Conservation (phyloP, 371 early-diverging fungal species). For the Massospora cicadina region DNA sequence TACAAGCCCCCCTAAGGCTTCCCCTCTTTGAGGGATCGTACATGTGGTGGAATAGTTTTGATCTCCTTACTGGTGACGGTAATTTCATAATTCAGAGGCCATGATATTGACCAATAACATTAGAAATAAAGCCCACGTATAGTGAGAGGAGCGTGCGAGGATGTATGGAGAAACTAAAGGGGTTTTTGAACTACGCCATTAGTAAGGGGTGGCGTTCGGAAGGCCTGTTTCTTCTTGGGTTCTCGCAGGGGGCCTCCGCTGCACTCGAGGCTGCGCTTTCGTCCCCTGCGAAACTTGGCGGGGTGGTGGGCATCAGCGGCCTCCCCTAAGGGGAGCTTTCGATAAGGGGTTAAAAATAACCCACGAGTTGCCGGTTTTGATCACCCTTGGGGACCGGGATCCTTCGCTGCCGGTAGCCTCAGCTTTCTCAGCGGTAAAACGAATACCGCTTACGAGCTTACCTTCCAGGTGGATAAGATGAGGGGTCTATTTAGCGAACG, state of each 20-base stretch:
- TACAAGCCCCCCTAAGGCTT: background rate
- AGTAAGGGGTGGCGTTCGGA: background rate
- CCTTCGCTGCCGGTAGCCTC: background rate
- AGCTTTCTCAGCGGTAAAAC: background rate
- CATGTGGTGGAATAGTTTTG: conserved; percentile 7
- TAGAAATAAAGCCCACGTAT: background rate
- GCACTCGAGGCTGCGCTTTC: background rate
- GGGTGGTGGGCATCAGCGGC: background rate
- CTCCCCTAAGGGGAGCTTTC: background rate
- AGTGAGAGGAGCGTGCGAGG: background rate
- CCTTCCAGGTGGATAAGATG: background rate
- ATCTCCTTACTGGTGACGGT: background rate
- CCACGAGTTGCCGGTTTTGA: background rate
- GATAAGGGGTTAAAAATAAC: background rate
- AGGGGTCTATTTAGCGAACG: background rate
- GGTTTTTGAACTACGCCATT: background rate
- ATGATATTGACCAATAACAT: background rate
- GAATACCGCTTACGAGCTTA: background rate
- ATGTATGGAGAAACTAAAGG: background rate
- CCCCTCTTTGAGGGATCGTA: background rate
- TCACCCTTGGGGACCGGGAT: background rate
- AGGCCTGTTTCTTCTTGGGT: background rate
- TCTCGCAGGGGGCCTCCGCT: background rate
- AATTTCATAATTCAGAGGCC: background rate
- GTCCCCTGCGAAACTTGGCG: background rate